Percentiles rank a stretch among this genome's conserved stretches.
These are phyloP conservation scores for Trichoderma atroviride DNA, from an alignment of 2,329 filamentous ascomycete genomes.

Conservation along the genomic window DNA sequence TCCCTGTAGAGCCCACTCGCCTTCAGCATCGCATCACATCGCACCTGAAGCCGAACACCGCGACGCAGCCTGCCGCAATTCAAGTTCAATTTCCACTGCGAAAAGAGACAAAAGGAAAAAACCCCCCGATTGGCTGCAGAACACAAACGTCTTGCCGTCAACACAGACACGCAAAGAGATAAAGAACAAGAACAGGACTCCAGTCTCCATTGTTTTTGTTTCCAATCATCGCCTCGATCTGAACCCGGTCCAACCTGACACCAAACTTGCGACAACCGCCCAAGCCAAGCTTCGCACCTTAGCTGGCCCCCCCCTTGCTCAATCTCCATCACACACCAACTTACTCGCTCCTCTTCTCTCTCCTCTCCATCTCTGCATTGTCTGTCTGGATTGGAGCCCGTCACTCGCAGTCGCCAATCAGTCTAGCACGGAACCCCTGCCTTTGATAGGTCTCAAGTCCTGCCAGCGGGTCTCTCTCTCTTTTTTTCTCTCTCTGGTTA, in stretches of 20 bases:
- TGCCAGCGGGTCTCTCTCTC: not conserved
- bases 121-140: not conserved
- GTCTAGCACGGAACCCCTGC: constrained; percentile 8
- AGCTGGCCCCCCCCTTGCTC: constrained; percentile 9
- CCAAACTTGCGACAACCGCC: constrained; percentile 21
- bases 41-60: not conserved
- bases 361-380: not conserved
- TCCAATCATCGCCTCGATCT: not conserved
- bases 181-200: not conserved
- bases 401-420: constrained; percentile 1
- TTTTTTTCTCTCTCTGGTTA: not conserved
- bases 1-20: not conserved
- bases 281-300: constrained; percentile 7
- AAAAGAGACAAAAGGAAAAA: not conserved
- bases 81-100: not conserved
- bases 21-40: not conserved
- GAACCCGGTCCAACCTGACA: constrained; percentile 22
- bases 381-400: constrained; percentile 5
- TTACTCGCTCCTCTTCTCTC: constrained; percentile 4
- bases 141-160: not conserved
- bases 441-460: not conserved
- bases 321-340: constrained; percentile 4
- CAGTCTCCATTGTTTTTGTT: constrained; percentile 17
- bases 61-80: not conserved
- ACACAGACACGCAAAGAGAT: not conserved